These are phyloP conservation scores for Mortierella hygrophila DNA, from an alignment of 192 early-diverging fungal species.

Conservation along the genomic window DNA sequence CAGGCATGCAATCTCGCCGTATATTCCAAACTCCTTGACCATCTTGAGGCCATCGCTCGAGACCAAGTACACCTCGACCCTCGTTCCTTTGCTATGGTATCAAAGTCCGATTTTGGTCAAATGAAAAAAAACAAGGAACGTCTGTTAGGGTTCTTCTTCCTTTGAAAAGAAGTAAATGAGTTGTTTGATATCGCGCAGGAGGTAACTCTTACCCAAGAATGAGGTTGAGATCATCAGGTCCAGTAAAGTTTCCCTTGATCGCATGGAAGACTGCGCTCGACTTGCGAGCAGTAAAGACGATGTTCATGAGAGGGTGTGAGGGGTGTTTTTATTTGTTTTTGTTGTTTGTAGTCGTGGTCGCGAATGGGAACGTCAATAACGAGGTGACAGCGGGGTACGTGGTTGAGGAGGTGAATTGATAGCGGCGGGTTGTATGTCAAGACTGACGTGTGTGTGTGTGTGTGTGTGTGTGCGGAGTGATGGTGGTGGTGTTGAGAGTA, in stretches of 20 bases:
- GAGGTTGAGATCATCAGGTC: constrained; percentile 73
- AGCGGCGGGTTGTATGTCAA: not conserved
- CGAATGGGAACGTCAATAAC: not conserved
- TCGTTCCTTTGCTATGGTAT: constrained; percentile 63
- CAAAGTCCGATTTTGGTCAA: not conserved
- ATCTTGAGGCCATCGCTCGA: constrained; percentile 58
- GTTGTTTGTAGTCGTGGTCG: not conserved
- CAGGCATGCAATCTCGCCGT: constrained; percentile 77
- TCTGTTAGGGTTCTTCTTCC: not conserved
- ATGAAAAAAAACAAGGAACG: not conserved
- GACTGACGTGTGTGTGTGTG: not conserved
- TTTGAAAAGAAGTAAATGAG: not conserved
- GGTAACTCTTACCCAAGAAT: constrained; percentile 72
- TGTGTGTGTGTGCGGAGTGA: not conserved
- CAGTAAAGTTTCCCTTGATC: constrained; percentile 75
- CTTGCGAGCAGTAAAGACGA: constrained; percentile 84
- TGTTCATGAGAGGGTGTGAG: constrained; percentile 32
- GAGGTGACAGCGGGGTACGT: not conserved
- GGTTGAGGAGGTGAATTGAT: too few species aligned
- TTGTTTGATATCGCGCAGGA: not conserved
- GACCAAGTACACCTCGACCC: constrained; percentile 71
- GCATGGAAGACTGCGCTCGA: constrained; percentile 77
- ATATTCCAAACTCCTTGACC: constrained; percentile 70
- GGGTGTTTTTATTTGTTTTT: not conserved
- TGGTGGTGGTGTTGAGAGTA: not conserved